phyloP scores from a whole-genome alignment of 495 filamentous ascomycete species.

The Endocarpon pusillum region DNA sequence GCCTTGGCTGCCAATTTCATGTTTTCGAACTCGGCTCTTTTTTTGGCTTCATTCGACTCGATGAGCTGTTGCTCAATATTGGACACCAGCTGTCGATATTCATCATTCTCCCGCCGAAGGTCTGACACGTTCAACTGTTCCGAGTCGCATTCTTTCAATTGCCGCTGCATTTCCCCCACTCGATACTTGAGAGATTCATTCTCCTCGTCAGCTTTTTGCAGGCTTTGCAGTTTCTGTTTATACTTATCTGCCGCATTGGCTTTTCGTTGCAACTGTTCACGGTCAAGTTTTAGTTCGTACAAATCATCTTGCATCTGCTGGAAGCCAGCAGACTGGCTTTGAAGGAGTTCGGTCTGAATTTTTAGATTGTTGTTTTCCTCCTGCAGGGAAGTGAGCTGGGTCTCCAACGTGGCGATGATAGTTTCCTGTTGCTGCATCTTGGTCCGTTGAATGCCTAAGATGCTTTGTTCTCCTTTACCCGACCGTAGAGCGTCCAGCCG shows the following conservation, averaged over 20 bases:
- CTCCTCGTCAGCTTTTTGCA: constrained; percentile 54
- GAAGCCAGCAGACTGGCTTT: constrained; percentile 27
- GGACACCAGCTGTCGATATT: constrained; percentile 37
- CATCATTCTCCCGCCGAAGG: constrained; percentile 38
- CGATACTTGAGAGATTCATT: constrained; percentile 44
- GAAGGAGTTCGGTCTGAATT: constrained; percentile 25
- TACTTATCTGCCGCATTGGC: constrained; percentile 62
- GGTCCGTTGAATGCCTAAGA: constrained; percentile 23
- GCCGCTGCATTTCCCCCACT: constrained; percentile 37
- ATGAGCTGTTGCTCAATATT: too few relatives aligned
- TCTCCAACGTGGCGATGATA: constrained; percentile 39
- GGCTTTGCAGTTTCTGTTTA: constrained; percentile 56
- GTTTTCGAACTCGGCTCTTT: too few relatives aligned
- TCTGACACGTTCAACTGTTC: constrained; percentile 27
- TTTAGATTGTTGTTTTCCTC: constrained; percentile 26
- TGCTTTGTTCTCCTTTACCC: constrained; percentile 29
- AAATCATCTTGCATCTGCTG: constrained; percentile 49
- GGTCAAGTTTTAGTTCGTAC: constrained; percentile 53
- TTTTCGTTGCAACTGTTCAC: constrained; percentile 59
- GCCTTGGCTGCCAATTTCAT: too few relatives aligned
- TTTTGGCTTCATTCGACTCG: too few relatives aligned
- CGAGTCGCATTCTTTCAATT: constrained; percentile 35
- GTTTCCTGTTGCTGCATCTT: constrained; percentile 36
- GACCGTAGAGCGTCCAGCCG: constrained; percentile 26
- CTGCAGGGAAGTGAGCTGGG: constrained; percentile 29